Base-by-base conservation (phyloP, 495 filamentous ascomycete species). In the Annulohypoxylon maeteangense region DNA sequence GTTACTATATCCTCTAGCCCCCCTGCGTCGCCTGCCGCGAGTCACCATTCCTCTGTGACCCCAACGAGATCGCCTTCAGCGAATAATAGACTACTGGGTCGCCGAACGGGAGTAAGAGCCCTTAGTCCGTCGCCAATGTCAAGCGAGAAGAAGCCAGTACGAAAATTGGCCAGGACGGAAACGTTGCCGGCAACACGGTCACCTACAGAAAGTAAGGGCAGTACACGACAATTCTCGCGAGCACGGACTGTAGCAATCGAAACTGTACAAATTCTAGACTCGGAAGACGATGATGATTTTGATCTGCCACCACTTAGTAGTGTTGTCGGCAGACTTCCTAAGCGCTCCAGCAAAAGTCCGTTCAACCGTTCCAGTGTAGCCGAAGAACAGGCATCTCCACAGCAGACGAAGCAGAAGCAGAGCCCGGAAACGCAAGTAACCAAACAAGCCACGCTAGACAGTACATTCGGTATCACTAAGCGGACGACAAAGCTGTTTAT, bases 1-100 rank as follows among this genome's bases (percentile, higher is more conserved):
- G 83, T 85, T 67, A 29, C 78, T 65, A 80, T 84, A 72, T 77
- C 78, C 29, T 84, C 82, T 53, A 84, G 82, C 60, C 82, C 83
- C 16, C 68, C 70, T 62, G 45, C 73, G 64, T 72, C 78, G 62
- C 62, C 78, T 75, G 18, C 48, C 56, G 20, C 66, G 65, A 18
- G 22, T 65, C 23, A 32, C 58, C 12, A 16, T 71, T 20, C 67
- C 34, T 20, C 58, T 60, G 16, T 74, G 18, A 65, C 74, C 2
- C 71, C 73, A 3, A 59, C 51, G 2, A 60, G 36, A 14, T 54
- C 44, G 2, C 27, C 16, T 20, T 23, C 29, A 55, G 53, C 57
- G 12, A 42, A 59, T 22, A 53, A 42, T 16, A 50, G 40, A 6
- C 4, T 10, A 29, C 22, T 59, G 7, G 12, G 31, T 10, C 53